phyloP scores from a whole-genome alignment of 441 rosid species.

The Raphanus hybrid region DNA sequence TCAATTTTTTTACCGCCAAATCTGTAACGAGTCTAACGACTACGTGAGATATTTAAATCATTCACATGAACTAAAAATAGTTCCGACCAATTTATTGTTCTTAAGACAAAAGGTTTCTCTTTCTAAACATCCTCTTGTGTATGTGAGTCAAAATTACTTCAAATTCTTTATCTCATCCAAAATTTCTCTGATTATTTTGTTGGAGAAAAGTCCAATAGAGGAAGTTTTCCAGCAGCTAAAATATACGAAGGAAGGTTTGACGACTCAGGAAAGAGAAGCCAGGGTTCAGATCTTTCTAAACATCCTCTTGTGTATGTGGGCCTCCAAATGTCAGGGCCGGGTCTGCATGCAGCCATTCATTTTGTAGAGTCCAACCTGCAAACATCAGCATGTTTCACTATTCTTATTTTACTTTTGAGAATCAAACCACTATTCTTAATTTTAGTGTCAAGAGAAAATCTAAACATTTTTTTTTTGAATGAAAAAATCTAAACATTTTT shows the following conservation, averaged over 20 bases:
- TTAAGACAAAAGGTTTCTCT: slow-evolving; percentile 32
- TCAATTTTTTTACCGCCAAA: not conserved
- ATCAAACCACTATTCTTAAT: too few relatives aligned
- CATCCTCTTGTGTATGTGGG: too few relatives aligned
- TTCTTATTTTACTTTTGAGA: too few relatives aligned
- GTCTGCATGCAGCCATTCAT: too few relatives aligned
- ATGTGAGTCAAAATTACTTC: not conserved
- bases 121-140: slow-evolving; percentile 4
- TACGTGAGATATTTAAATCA: not conserved
- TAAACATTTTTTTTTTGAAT: too few relatives aligned
- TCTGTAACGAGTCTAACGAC: not conserved
- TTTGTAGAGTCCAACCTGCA: too few relatives aligned
- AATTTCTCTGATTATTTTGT: not conserved
- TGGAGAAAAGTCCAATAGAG: slow-evolving; percentile 58
- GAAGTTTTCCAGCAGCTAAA: slow-evolving; percentile 64
- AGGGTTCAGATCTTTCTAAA: slow-evolving; percentile 47
- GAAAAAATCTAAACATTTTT: too few relatives aligned
- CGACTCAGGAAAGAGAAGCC: slow-evolving; percentile 48
- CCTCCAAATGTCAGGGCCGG: too few relatives aligned
- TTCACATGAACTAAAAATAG: not conserved
- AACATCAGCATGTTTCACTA: too few relatives aligned
- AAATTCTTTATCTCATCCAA: slow-evolving; percentile 11
- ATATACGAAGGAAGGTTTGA: slow-evolving; percentile 59
- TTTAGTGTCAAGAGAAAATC: too few relatives aligned
- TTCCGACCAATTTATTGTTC: slow-evolving; percentile 20